phyloP scores from a whole-genome alignment of 768 basidiomycete species.

The Leccinum fibrillosum region DNA sequence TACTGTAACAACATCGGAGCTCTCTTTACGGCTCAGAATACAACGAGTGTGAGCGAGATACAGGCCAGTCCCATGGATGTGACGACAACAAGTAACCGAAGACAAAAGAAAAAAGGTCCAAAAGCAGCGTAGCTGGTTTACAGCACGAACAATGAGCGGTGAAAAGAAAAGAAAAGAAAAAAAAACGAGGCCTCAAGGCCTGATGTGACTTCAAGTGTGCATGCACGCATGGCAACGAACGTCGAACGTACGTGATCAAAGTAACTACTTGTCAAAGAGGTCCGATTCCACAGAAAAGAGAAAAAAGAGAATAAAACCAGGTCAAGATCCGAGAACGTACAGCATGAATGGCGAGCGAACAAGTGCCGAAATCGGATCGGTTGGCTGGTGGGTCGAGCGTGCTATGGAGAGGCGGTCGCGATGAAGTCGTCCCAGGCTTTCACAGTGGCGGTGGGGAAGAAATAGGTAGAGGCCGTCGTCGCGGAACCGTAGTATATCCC shows the following conservation, averaged over 20 bases:
- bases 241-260: neutral
- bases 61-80: neutral
- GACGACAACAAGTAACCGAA: neutral
- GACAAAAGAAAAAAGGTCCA: neutral
- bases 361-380: neutral
- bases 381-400: neutral
- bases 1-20: neutral
- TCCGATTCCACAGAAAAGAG: neutral
- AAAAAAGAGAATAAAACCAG: neutral
- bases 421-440: constrained; percentile 55
- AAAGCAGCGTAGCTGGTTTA: neutral
- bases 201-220: too few relatives aligned
- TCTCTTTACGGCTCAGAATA: neutral
- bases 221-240: neutral
- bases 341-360: neutral
- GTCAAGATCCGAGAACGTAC: neutral
- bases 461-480: constrained; percentile 48
- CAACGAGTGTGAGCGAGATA: neutral
- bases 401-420: constrained; percentile 32
- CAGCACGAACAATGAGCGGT: too few relatives aligned
- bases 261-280: neutral
- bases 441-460: constrained; percentile 53
- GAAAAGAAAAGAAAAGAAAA: neutral
- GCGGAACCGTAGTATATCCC: constrained; percentile 55
- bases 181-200: too few relatives aligned